Conservation (phyloP, 345 rosid species). For the Turritis glabra region DNA sequence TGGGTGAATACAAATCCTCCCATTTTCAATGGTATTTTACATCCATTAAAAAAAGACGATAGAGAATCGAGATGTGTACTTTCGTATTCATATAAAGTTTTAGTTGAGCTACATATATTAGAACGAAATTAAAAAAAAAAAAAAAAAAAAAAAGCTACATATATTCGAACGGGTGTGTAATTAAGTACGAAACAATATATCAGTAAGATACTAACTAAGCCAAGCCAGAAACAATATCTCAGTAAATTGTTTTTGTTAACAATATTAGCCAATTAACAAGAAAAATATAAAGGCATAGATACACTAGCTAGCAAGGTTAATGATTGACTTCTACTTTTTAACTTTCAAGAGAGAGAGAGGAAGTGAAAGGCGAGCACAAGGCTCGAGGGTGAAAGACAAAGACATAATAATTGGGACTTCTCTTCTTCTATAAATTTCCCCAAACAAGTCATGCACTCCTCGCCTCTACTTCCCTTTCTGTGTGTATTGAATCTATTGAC, state of each 20-base stretch:
- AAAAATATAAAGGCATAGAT: neutral
- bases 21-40: neutral
- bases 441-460: conserved; percentile 32
- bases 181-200: no score
- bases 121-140: no score
- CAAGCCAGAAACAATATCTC: neutral
- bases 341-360: conserved; percentile 2
- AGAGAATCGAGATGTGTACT: neutral
- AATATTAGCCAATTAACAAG: conserved; percentile 4
- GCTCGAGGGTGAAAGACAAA: conserved; percentile 37
- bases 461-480: conserved; percentile 11
- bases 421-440: conserved; percentile 33
- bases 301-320: conserved; percentile 23
- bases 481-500: neutral
- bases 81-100: neutral
- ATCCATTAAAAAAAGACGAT: neutral
- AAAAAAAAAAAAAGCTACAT: no score
- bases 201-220: neutral
- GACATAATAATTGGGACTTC: conserved; percentile 36
- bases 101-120: neutral
- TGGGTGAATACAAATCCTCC: neutral
- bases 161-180: no score
- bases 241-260: neutral
- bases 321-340: conserved; percentile 32
- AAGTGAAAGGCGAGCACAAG: conserved; percentile 30